Conservation (phyloP, 1,284 basidiomycete species). For the Leccinum holopus region DNA sequence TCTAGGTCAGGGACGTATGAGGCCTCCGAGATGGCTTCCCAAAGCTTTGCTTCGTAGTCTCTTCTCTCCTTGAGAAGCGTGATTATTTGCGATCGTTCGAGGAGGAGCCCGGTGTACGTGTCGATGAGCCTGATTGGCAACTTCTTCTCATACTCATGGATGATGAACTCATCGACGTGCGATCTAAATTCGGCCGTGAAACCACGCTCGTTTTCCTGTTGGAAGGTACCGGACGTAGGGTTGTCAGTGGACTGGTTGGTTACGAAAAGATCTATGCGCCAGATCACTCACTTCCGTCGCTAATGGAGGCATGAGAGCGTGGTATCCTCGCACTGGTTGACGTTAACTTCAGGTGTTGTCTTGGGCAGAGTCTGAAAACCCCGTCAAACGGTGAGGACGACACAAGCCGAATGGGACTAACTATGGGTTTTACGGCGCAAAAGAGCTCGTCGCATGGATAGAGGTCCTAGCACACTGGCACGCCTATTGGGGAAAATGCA, state of each 20-base stretch:
- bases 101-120: conserved; percentile 27
- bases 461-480: not conserved
- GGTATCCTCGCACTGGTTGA: not conserved
- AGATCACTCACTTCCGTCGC: conserved; percentile 6
- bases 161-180: conserved; percentile 16
- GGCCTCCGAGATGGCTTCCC: conserved; percentile 13
- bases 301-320: not conserved
- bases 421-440: not conserved
- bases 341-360: not conserved
- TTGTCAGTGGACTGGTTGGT: not conserved
- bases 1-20: conserved; percentile 4
- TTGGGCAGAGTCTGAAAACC: not conserved
- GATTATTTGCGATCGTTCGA: conserved; percentile 18
- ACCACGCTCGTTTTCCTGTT: conserved; percentile 1
- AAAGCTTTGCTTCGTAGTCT: conserved; percentile 16
- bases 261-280: not conserved
- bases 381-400: not conserved
- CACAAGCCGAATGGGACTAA: not conserved
- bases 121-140: conserved; percentile 28
- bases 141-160: conserved; percentile 19
- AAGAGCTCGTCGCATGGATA: not conserved
- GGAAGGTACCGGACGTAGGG: not conserved
- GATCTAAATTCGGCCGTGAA: conserved; percentile 13
- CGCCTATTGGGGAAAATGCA: not conserved
- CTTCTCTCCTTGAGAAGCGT: conserved; percentile 14